Evolutionary conservation across 1,284 basidiomycete genomes (phyloP).

Genomic region (Trichosporon coremiiforme): DNA sequence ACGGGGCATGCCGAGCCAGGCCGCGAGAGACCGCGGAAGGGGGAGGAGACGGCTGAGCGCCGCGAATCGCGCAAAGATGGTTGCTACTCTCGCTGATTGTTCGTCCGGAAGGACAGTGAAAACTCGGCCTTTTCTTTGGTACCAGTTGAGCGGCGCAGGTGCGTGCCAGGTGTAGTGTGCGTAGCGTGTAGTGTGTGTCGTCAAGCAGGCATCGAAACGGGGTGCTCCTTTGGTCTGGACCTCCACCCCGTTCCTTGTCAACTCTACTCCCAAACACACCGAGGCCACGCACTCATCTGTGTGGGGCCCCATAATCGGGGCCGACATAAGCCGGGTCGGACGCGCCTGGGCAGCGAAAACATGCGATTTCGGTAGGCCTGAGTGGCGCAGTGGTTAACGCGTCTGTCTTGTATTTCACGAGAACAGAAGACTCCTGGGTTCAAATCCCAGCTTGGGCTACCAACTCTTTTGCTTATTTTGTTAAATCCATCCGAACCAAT

Average conservation of each 20-base stretch:
- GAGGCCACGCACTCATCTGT: background rate
- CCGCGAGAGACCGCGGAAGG: background rate
- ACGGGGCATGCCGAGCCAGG: background rate
- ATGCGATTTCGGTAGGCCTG: background rate
- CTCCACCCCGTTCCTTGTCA: background rate
- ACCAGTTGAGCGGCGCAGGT: too few relatives aligned
- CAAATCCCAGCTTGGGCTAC: slow-evolving; percentile 9
- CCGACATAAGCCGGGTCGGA: background rate
- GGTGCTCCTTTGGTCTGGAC: too few relatives aligned
- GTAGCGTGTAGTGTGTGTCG: too few relatives aligned
- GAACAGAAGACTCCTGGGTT: slow-evolving; percentile 13
- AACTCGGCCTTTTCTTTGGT: too few relatives aligned
- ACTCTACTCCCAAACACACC: too few relatives aligned
- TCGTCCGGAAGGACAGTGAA: too few relatives aligned
- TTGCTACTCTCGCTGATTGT: too few relatives aligned
- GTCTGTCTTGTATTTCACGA: slow-evolving; percentile 5
- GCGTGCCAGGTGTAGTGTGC: too few relatives aligned
- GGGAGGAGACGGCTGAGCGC: background rate
- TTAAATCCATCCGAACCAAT: too few relatives aligned
- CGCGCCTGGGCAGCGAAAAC: background rate
- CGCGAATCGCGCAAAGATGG: background rate
- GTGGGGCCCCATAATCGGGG: background rate
- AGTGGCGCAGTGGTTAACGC: slow-evolving; percentile 12
- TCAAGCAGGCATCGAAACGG: too few relatives aligned
- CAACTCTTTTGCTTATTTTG: background rate